Conservation (phyloP, 2,329 filamentous ascomycete genomes). For the Thielaviopsis ethacetica region DNA sequence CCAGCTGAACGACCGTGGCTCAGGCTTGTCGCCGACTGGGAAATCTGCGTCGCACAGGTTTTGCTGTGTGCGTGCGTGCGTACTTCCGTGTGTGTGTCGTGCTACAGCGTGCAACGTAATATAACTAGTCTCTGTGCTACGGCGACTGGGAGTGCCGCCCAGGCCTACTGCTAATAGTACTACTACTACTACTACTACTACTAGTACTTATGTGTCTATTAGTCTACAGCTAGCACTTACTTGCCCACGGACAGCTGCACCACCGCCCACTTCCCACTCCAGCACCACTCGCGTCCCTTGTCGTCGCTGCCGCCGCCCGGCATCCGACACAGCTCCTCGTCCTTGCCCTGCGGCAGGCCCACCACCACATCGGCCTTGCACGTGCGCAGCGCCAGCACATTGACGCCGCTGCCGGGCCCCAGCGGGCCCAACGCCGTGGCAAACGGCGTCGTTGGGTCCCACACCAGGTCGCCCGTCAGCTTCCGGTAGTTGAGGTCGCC, state of each 20-base stretch:
- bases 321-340: constrained; percentile 57
- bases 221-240: neutral
- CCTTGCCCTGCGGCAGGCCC: constrained; percentile 63
- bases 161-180: neutral
- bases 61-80: too few species aligned
- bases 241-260: constrained; percentile 47
- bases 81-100: too few species aligned
- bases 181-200: neutral
- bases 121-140: too few species aligned
- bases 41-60: too few species aligned
- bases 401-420: constrained; percentile 64
- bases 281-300: constrained; percentile 71
- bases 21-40: too few species aligned
- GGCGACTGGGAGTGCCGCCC: neutral
- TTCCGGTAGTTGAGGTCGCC: constrained; percentile 96
- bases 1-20: too few species aligned
- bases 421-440: constrained; percentile 70
- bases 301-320: constrained; percentile 57
- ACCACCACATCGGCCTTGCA: constrained; percentile 97
- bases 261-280: constrained; percentile 95
- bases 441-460: constrained; percentile 82
- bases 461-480: constrained; percentile 66
- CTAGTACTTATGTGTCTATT: too few species aligned
- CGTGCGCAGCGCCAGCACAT: constrained; percentile 73
- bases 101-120: neutral